Evolutionary conservation across 495 filamentous ascomycete species (phyloP).

Genomic region (Umbilicaria muhlenbergii): DNA sequence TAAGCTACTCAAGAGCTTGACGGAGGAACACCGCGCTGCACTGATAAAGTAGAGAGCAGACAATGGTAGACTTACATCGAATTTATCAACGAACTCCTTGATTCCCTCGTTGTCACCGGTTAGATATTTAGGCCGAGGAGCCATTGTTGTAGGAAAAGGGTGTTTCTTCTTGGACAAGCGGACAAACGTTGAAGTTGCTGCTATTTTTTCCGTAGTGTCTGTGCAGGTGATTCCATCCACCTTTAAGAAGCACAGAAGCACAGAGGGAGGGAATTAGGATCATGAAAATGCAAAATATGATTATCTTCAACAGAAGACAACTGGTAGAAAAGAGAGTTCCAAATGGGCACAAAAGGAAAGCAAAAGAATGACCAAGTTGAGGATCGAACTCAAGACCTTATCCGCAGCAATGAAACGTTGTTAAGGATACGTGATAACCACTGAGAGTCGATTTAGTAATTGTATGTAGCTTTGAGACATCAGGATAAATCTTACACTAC

Average conservation of each 20-base stretch:
- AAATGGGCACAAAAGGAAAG: not conserved
- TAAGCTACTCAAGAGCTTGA: not conserved
- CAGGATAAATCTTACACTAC: no score
- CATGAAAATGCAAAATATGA: no score
- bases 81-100: slow-evolving; percentile 67
- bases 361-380: slow-evolving; percentile 13
- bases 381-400: slow-evolving; percentile 16
- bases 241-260: no score
- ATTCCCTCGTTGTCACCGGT: slow-evolving; percentile 64
- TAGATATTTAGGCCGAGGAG: slow-evolving; percentile 46
- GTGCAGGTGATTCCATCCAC: no score
- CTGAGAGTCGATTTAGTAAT: no score
- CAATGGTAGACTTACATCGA: slow-evolving; percentile 53
- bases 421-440: slow-evolving; percentile 14
- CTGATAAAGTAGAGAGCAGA: not conserved
- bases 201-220: no score
- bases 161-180: no score
- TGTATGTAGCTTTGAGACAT: no score
- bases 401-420: slow-evolving; percentile 13
- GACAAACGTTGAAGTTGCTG: no score
- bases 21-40: not conserved
- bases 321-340: no score
- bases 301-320: not conserved
- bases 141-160: slow-evolving; percentile 1
- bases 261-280: no score